Evolutionary conservation across 805 yeast genomes (phyloP).

Genomic region (Alloascoidea hylecoeti): DNA sequence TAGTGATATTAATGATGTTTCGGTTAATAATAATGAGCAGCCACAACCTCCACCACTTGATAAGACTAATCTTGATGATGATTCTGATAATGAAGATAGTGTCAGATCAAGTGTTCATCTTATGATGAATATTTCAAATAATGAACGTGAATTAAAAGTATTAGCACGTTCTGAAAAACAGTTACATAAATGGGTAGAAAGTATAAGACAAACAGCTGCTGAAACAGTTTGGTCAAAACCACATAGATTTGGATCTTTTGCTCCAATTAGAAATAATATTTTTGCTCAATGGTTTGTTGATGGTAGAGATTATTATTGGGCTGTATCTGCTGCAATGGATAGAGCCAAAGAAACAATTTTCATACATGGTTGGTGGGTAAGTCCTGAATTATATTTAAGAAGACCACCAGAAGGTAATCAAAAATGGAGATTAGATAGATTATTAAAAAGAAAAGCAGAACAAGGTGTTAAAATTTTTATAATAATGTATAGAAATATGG

Average conservation of each 20-base stretch:
- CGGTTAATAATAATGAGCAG: conserved; percentile 8
- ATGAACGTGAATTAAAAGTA: conserved; percentile 43
- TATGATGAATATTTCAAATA: conserved; percentile 16
- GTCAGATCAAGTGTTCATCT: conserved; percentile 10
- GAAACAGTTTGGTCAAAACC: conserved; percentile 58
- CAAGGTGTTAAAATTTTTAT: conserved; percentile 92
- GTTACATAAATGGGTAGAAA: conserved; percentile 60
- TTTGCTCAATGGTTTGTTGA: conserved; percentile 97
- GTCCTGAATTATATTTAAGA: conserved; percentile 86
- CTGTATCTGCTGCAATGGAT: conserved; percentile 79
- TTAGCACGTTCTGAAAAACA: conserved; percentile 53
- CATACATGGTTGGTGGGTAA: conserved; percentile 98
- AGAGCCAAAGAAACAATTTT: conserved; percentile 90
- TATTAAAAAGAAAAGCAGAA: conserved; percentile 79
- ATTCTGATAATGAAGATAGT: conserved; percentile 22
- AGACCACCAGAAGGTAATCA: conserved; percentile 95
- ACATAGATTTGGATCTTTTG: conserved; percentile 79
- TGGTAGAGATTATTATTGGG: conserved; percentile 93
- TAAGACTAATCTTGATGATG: conserved; percentile 31
- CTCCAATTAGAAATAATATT: conserved; percentile 76
- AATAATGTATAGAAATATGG: conserved; percentile 88
- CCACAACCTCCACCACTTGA: too few species aligned
- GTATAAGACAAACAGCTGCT: conserved; percentile 55
- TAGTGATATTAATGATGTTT: conserved; percentile 6
- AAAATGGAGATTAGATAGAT: conserved; percentile 81